These are phyloP conservation scores for Leccinum aurantiacum DNA, from an alignment of 768 basidiomycete genomes.

Conservation along the genomic window DNA sequence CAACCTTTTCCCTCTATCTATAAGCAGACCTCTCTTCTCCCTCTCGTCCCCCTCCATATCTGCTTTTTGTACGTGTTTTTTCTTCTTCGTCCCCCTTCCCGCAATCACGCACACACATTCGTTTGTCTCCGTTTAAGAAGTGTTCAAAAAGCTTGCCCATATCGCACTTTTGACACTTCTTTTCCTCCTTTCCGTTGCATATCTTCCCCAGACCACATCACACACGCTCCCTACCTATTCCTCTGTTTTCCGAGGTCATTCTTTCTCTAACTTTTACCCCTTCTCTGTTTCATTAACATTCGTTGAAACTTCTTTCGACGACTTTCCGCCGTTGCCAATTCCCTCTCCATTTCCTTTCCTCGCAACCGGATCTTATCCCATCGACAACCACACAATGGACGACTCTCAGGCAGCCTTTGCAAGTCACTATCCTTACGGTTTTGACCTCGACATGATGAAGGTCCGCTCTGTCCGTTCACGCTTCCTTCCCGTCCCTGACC, in stretches of 20 bases:
- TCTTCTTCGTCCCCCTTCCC: slow-evolving; percentile 24
- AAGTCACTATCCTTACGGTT: slow-evolving; percentile 68
- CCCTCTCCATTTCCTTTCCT: slow-evolving; percentile 42
- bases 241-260: slow-evolving; percentile 39
- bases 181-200: slow-evolving; percentile 24
- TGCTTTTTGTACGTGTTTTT: slow-evolving; percentile 44
- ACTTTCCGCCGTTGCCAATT: slow-evolving; percentile 50
- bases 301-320: slow-evolving; percentile 34
- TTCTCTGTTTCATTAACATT: slow-evolving; percentile 46
- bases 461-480: slow-evolving; percentile 37
- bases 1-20: slow-evolving; percentile 39
- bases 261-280: slow-evolving; percentile 58
- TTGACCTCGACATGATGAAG: slow-evolving; percentile 95
- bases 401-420: slow-evolving; percentile 72
- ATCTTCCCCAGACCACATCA: slow-evolving; percentile 30
- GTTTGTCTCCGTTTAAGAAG: slow-evolving; percentile 29
- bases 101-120: slow-evolving; percentile 31
- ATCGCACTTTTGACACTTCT: slow-evolving; percentile 30
- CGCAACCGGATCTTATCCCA: slow-evolving; percentile 25
- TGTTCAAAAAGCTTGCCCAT: slow-evolving; percentile 28
- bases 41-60: slow-evolving; percentile 22
- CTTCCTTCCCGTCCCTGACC: slow-evolving; percentile 5
- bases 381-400: slow-evolving; percentile 53
- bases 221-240: slow-evolving; percentile 47
- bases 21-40: slow-evolving; percentile 37